Evolutionary conservation across 208 protist genomes (phyloP).

Genomic region (Wallacemonas collosoma): DNA sequence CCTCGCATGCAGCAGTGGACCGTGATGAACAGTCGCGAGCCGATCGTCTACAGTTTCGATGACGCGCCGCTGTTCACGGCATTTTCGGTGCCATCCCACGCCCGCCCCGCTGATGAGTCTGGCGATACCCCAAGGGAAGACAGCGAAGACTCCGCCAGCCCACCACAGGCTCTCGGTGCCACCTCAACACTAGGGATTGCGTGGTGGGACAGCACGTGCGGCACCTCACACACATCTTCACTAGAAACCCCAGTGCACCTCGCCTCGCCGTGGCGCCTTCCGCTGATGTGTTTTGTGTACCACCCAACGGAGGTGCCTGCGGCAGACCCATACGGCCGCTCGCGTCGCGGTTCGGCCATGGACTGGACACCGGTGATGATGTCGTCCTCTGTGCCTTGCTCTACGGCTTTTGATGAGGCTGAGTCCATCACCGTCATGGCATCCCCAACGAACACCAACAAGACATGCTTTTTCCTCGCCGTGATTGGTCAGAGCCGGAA

Average conservation of each 20-base stretch:
- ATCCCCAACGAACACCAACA: not conserved
- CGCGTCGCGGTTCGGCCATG: slow-evolving; percentile 9
- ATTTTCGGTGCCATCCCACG: not conserved
- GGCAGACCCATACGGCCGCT: slow-evolving; percentile 1
- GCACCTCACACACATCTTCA: not conserved
- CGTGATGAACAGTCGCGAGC: slow-evolving; percentile 29
- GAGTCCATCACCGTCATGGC: slow-evolving; percentile 1
- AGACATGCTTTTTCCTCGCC: not conserved
- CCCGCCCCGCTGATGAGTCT: not conserved
- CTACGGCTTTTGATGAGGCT: not conserved
- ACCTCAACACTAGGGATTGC: not conserved
- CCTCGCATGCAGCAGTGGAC: slow-evolving; percentile 30
- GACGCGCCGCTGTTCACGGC: slow-evolving; percentile 7
- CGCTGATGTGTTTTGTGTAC: slow-evolving; percentile 12
- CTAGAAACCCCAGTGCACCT: not conserved
- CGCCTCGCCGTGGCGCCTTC: not conserved
- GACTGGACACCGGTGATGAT: slow-evolving; percentile 12
- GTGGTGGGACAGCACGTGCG: slow-evolving; percentile 15
- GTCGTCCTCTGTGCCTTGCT: not conserved
- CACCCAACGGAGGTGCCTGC: slow-evolving; percentile 4
- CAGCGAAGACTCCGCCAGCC: not conserved
- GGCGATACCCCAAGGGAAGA: not conserved
- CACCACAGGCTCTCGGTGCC: not conserved
- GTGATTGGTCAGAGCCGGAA: slow-evolving; percentile 4
- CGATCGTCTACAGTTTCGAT: slow-evolving; percentile 25